Evolutionary conservation across 345 rosid species (phyloP), one percentile per base, ranked within the genome.

Genomic region (Eucalyptus dawsonii): DNA sequence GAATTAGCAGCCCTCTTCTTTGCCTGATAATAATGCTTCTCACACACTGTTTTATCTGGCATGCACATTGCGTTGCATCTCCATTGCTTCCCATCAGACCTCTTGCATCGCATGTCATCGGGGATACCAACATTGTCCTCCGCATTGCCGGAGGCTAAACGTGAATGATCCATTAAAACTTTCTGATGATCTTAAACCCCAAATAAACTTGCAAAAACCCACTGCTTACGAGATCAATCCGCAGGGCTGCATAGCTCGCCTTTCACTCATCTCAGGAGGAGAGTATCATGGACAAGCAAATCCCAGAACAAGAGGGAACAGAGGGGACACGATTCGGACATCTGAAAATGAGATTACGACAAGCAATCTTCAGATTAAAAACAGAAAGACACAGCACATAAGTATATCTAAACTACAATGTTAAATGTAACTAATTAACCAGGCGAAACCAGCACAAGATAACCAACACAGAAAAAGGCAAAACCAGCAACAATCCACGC

Each of bases 11-110:
- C 99, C 90, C 99, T 94, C 91, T 88, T 96, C 93, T 98, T 98
- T 1, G 99, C 99, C 92, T 98, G 99, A 49, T 95, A 94, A 90
- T 96, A 98, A 87, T 98, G 99, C 91, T 98, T 98, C 93, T 98
- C 99, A 15, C 99, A 98, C 5, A 98, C 99, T 1, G 99, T 97
- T 92, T 98, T 98, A 90, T 98, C 99, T 0, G 99, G 99, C 99
- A 98, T 98, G 86, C 98, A 97, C 97, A 92, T 94, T 87, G 99
- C 99, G 88, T 99, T 98, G 92, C 99, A 98, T 92, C 99, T 95
- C 99, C 99, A 98, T 83, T 98, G 99, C 87, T 98, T 98, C 89
- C 99, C 99, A 88, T 98, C 99, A 1, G 99, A 98, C 92, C 99
- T 97, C 95, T 98, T 98, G 93, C 99, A 98, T 50, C 99, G 97